phyloP scores from a whole-genome alignment of 2,329 filamentous ascomycete genomes.

The Aspergillus candidus region DNA sequence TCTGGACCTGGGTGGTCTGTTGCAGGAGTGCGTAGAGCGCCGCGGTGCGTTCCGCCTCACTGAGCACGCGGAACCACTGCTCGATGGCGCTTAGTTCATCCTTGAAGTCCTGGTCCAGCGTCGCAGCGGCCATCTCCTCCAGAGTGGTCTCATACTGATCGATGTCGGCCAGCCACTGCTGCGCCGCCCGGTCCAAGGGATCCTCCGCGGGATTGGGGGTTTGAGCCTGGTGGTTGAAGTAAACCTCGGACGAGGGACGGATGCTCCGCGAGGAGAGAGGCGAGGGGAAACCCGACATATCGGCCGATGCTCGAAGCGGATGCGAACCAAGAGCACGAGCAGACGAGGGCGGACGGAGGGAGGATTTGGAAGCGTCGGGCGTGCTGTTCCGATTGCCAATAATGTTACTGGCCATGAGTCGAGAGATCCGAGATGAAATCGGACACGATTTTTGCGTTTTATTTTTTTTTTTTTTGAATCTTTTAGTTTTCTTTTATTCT shows the following conservation, averaged over 20 bases:
- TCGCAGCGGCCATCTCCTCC: slow-evolving; percentile 97
- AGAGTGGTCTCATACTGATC: slow-evolving; percentile 98
- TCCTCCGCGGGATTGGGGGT: slow-evolving; percentile 69
- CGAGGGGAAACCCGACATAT: slow-evolving; percentile 79
- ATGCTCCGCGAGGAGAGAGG: slow-evolving; percentile 70
- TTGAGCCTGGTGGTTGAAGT: slow-evolving; percentile 70
- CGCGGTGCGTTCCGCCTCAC: slow-evolving; percentile 91
- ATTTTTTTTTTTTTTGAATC: slow-evolving; percentile 5
- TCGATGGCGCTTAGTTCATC: slow-evolving; percentile 98
- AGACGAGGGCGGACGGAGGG: slow-evolving; percentile 76
- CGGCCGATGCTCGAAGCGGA: slow-evolving; percentile 88
- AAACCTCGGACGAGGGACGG: slow-evolving; percentile 88
- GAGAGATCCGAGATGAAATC: slow-evolving; percentile 10
- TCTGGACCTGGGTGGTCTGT: slow-evolving; percentile 98
- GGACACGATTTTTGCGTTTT: slow-evolving; percentile 1
- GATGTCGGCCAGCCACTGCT: slow-evolving; percentile 98
- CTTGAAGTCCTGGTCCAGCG: slow-evolving; percentile 99
- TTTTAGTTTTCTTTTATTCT: neutral
- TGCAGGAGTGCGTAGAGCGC: slow-evolving; percentile 92
- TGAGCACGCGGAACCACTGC: slow-evolving; percentile 97
- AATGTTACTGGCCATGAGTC: slow-evolving; percentile 56
- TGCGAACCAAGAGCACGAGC: slow-evolving; percentile 72
- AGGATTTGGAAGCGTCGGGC: slow-evolving; percentile 77
- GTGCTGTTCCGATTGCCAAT: slow-evolving; percentile 93
- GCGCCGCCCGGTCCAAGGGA: slow-evolving; percentile 83